These are phyloP conservation scores for Penicillium psychrosexuale DNA, from an alignment of 2,329 filamentous ascomycete genomes.

Conservation along the genomic window DNA sequence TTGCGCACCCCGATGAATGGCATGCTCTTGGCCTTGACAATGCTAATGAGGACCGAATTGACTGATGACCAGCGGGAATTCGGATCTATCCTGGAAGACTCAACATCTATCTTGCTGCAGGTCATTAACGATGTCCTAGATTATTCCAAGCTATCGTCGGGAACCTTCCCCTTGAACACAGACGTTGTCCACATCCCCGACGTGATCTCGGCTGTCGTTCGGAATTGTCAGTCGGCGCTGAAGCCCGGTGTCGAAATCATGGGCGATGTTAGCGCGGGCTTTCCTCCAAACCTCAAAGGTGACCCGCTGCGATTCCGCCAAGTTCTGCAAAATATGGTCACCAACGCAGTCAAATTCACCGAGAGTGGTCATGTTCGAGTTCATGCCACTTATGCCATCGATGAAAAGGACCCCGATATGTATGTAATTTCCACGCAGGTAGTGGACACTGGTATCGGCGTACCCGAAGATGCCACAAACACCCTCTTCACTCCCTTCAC, in stretches of 20 bases:
- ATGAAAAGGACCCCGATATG: slow-evolving; percentile 39
- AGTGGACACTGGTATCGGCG: slow-evolving; percentile 55
- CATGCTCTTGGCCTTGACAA: slow-evolving; percentile 57
- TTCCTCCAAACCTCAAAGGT: slow-evolving; percentile 53
- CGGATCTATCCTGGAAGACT: slow-evolving; percentile 58
- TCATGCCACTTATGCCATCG: slow-evolving; percentile 38
- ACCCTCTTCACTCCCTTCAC: slow-evolving; percentile 57
- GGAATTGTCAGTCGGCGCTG: slow-evolving; percentile 49
- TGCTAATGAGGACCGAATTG: slow-evolving; percentile 56
- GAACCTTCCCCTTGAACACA: slow-evolving; percentile 56
- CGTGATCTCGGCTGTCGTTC: slow-evolving; percentile 50
- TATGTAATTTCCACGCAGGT: slow-evolving; percentile 54
- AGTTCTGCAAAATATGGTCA: slow-evolving; percentile 60
- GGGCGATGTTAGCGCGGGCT: slow-evolving; percentile 41
- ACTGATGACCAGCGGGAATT: slow-evolving; percentile 55
- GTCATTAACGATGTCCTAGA: slow-evolving; percentile 67
- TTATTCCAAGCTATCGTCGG: slow-evolving; percentile 61
- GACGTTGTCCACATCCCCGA: slow-evolving; percentile 51
- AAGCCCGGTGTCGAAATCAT: slow-evolving; percentile 49
- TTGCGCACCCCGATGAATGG: slow-evolving; percentile 65
- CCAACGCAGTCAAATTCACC: slow-evolving; percentile 63
- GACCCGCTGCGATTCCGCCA: slow-evolving; percentile 61
- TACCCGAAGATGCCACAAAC: slow-evolving; percentile 45
- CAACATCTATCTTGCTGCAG: slow-evolving; percentile 56
- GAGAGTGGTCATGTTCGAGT: slow-evolving; percentile 54